Base-by-base conservation (phyloP, 345 rosid species). In the Lenwebbia sp. region DNA sequence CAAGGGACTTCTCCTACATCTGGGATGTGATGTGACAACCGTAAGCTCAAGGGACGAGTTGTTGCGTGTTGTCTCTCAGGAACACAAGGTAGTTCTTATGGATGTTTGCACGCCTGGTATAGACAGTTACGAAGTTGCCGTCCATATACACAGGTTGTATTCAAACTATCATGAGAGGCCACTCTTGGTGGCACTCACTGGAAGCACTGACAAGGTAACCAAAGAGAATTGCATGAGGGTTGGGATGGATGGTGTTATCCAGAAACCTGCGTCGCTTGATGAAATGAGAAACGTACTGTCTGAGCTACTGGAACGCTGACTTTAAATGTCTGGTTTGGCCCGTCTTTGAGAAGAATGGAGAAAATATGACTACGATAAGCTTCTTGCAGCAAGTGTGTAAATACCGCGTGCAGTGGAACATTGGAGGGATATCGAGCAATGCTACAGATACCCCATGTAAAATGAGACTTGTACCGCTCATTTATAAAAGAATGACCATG, bases 61-160 rank as follows among this genome's bases (percentile, higher is more conserved):
- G 86, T 90, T 96, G 83, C 93, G 83, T 41, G 88, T 88, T 26
- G 91, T 94, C 74, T 91, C 97, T 47, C 91, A 88, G 33, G 97
- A 95, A n/a, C 94, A 96, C 94, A 93, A 92, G 92, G 95, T 98
- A 84, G 93, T 95, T 17, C 93, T 96, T 85, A 88, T 98, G 96
- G 98, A 98, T 33, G 89, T 94, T 4, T 91, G 95, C 86, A 78
- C 82, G 88, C 93, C 93, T 7, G 93, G 93, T 25, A 88, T 89
- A 5, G 94, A 94, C 86, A 93, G 95, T 88, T 94, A 91, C 60
- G 96, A 96, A 82, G 90, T 93, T 57, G 92, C 97, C 2, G 83
- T 90, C 50, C 91, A 92, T 17, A 88, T 98, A 52, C 94, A 92
- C 7, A 93, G 94, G 76, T 94, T 92, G 84, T 95, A 94, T 75